Base-by-base conservation (phyloP, 2,329 filamentous ascomycete species). In the Hymenoscyphus occultus region DNA sequence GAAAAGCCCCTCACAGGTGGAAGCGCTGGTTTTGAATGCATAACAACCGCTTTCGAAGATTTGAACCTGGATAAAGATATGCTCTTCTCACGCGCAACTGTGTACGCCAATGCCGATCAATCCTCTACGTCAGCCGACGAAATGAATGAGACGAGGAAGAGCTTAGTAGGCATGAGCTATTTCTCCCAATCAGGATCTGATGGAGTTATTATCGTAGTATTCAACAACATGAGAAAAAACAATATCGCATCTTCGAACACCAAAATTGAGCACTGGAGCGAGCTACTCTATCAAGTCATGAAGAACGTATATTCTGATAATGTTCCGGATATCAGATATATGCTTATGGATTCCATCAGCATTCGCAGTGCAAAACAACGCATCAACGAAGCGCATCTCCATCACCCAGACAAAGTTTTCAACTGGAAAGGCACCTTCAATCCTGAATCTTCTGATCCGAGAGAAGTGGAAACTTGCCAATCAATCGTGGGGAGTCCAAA, bases 401-500 rank as follows among this genome's bases (percentile, higher is more conserved):
- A 31, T n/a, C 48, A 45, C 28, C 39, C 22, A n/a, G 22, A 59
- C 5, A 35, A 39, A 14, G 28, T 42, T 32, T 56, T n/a, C 1
- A 59, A 42, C 51, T n/a, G 22, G 2, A 63, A 59, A 59, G 61
- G 56, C 19, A 63, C 56, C 5, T 63, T 63, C 39, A 39, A 63
- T 14, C 22, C 56, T 9, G 22, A 6, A 6, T 60, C 59, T 32
- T 48, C 39, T 12, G n/a, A 48, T 32, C 22, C 35, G 1, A 28
- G 5, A 10, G 61, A 63, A 19, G 22, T 22, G n/a, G n/a, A 58
- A 7, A 39, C 39, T 12, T 39, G 39, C 39, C 16, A 22, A 42
- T 16, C 35, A 13, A 7, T 63, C 5, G n/a, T 48, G 13, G 61
- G 61, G 32, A 39, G 28, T 51, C 42, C 19, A 7, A 63, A 63